phyloP scores from a whole-genome alignment of 2,329 filamentous ascomycete species.

The Chrysosporium keratinophilum region DNA sequence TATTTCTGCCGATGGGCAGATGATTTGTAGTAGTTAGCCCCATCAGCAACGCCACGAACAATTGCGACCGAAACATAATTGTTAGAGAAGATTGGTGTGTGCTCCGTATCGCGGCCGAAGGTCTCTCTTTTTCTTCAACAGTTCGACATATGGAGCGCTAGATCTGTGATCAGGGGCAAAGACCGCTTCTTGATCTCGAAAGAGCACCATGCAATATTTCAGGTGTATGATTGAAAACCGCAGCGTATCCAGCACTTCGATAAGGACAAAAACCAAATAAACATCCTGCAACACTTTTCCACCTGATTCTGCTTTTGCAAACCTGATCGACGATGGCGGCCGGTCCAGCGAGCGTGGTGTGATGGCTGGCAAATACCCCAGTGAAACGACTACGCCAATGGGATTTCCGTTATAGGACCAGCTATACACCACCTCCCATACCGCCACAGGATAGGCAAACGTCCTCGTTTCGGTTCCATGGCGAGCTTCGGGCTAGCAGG shows the following conservation, averaged over 20 bases:
- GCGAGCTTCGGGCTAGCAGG: neutral
- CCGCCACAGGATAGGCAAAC: neutral
- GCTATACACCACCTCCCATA: neutral
- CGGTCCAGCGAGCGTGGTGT: neutral
- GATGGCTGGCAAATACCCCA: neutral
- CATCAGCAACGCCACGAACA: neutral
- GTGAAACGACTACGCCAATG: constrained; percentile 3
- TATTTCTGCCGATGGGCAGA: neutral
- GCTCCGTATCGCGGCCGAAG: neutral
- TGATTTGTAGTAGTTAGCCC: neutral
- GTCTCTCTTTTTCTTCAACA: neutral
- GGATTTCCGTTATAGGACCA: neutral
- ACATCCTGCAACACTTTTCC: neutral
- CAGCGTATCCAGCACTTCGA: neutral
- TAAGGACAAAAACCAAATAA: neutral
- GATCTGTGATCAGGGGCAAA: too few species aligned
- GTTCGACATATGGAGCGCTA: neutral
- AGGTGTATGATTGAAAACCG: neutral
- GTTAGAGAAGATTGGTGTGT: neutral
- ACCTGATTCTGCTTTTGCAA: neutral
- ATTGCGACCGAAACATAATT: neutral
- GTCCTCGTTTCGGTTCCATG: neutral
- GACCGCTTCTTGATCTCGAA: too few species aligned
- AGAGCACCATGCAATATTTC: neutral
- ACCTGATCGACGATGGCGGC: neutral